Conservation (phyloP, 1,139 yeast species). For the Scheffersomyces lignicola region DNA sequence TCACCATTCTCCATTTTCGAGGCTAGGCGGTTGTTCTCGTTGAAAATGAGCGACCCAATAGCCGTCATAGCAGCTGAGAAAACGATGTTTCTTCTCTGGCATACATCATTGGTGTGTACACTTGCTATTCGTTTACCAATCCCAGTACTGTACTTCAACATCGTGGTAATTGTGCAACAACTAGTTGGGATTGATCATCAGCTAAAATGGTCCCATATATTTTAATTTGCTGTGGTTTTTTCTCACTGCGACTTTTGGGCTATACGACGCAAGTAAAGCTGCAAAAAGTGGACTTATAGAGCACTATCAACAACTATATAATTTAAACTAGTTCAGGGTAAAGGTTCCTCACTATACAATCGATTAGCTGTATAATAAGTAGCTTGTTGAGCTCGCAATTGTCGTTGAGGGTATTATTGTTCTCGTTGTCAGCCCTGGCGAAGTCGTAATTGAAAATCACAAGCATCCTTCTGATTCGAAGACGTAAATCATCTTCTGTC, state of each 20-base stretch:
- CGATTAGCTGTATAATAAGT: slow-evolving; percentile 30
- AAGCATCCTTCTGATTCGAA: slow-evolving; percentile 10
- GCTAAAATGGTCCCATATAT: no score
- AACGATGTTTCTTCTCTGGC: slow-evolving; percentile 12
- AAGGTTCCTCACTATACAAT: slow-evolving; percentile 26
- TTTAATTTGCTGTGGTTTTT: no score
- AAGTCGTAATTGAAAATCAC: slow-evolving; percentile 17
- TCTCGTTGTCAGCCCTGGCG: slow-evolving; percentile 5
- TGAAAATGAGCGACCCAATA: slow-evolving; percentile 39
- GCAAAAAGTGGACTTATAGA: no score
- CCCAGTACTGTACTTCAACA: no score
- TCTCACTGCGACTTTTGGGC: no score
- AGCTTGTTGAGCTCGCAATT: slow-evolving; percentile 28
- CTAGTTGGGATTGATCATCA: no score
- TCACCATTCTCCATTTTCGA: slow-evolving; percentile 59
- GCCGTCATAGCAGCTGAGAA: slow-evolving; percentile 16
- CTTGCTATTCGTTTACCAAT: no score
- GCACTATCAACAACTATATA: not conserved
- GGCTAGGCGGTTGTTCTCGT: slow-evolving; percentile 53
- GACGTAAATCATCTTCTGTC: not conserved
- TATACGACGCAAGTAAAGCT: no score
- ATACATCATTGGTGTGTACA: no score
- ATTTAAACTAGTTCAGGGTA: slow-evolving; percentile 28
- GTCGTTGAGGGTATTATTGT: slow-evolving; percentile 9
- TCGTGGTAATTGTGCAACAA: no score